Evolutionary conservation across 257 asterid species (phyloP).

Genomic region (Agastache rugosa): DNA sequence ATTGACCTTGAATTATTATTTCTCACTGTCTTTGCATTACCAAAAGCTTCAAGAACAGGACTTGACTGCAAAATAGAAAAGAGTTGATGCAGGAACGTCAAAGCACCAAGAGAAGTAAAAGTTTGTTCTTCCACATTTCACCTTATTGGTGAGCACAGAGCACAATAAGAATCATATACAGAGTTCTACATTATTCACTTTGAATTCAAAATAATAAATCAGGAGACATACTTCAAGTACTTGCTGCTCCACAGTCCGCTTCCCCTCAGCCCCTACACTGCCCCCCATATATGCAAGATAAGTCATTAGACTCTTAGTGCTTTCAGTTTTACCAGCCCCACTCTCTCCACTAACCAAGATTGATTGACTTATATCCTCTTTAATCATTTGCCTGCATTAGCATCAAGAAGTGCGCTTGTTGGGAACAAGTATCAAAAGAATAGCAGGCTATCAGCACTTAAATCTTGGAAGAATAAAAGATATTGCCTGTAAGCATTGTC

Average conservation of each 20-base stretch:
- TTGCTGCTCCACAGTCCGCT: slow-evolving; percentile 81
- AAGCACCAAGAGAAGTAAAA: slow-evolving; percentile 20
- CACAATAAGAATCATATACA: not conserved
- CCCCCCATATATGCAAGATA: slow-evolving; percentile 97
- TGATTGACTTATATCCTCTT: slow-evolving; percentile 74
- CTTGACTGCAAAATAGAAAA: slow-evolving; percentile 68
- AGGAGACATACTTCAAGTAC: slow-evolving; percentile 79
- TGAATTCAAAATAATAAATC: slow-evolving; percentile 1
- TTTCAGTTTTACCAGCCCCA: slow-evolving; percentile 97
- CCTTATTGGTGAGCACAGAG: not conserved
- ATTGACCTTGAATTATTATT: slow-evolving; percentile 88
- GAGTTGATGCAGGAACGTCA: slow-evolving; percentile 2
- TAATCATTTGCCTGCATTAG: slow-evolving; percentile 76
- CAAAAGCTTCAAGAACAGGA: slow-evolving; percentile 95
- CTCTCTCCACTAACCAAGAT: slow-evolving; percentile 98
- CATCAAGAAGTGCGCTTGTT: slow-evolving; percentile 24
- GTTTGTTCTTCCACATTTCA: not conserved
- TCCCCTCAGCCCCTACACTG: slow-evolving; percentile 62
- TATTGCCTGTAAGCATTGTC: slow-evolving; percentile 87
- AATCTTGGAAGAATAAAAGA: slow-evolving; percentile 12
- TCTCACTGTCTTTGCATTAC: slow-evolving; percentile 92
- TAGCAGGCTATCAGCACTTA: slow-evolving; percentile 21
- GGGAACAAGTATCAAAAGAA: slow-evolving; percentile 26
- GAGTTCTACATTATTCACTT: not conserved
- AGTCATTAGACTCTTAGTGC: slow-evolving; percentile 84